These are phyloP conservation scores for Candida glucosophila DNA, from an alignment of 1,139 yeast species.

Conservation along the genomic window DNA sequence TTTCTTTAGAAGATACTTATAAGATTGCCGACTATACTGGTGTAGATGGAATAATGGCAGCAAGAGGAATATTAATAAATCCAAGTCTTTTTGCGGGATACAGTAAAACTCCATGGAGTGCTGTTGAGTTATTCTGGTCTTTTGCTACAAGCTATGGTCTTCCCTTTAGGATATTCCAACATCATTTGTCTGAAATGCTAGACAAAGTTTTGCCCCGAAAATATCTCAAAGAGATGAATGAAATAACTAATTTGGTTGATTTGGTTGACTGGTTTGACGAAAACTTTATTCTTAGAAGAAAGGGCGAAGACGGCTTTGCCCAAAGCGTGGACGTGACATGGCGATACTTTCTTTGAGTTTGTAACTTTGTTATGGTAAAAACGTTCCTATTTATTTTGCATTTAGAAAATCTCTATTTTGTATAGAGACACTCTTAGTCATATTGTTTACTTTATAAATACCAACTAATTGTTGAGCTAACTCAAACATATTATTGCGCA, in stretches of 20 bases:
- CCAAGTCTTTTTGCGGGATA: slow-evolving; percentile 83
- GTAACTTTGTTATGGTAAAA: slow-evolving; percentile 1
- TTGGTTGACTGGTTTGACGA: slow-evolving; percentile 77
- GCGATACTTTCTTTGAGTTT: slow-evolving; percentile 14
- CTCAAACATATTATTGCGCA: slow-evolving; percentile 97
- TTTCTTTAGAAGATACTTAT: slow-evolving; percentile 52
- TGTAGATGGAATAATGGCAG: slow-evolving; percentile 94
- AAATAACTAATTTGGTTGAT: slow-evolving; percentile 46
- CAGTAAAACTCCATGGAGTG: slow-evolving; percentile 77
- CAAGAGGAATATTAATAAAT: slow-evolving; percentile 74
- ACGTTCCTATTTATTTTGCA: slow-evolving; percentile 2
- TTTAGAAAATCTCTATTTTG: slow-evolving; percentile 47
- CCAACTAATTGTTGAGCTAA: slow-evolving; percentile 91
- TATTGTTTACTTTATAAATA: slow-evolving; percentile 85
- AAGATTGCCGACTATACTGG: slow-evolving; percentile 58
- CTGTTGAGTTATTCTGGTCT: slow-evolving; percentile 77
- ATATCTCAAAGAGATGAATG: slow-evolving; percentile 58
- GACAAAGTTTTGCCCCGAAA: slow-evolving; percentile 49
- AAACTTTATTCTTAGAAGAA: slow-evolving; percentile 55
- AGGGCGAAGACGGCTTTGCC: slow-evolving; percentile 64
- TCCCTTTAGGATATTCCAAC: slow-evolving; percentile 78
- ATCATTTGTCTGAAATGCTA: slow-evolving; percentile 83
- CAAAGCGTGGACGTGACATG: slow-evolving; percentile 48
- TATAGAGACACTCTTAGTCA: slow-evolving; percentile 77
- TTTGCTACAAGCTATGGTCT: slow-evolving; percentile 71